A percentile compares a stretch with the other conserved stretches of the same genome.
These are phyloP conservation scores for Malbranchea zuffiana DNA, from an alignment of 2,329 filamentous ascomycete genomes.

Conservation along the genomic window DNA sequence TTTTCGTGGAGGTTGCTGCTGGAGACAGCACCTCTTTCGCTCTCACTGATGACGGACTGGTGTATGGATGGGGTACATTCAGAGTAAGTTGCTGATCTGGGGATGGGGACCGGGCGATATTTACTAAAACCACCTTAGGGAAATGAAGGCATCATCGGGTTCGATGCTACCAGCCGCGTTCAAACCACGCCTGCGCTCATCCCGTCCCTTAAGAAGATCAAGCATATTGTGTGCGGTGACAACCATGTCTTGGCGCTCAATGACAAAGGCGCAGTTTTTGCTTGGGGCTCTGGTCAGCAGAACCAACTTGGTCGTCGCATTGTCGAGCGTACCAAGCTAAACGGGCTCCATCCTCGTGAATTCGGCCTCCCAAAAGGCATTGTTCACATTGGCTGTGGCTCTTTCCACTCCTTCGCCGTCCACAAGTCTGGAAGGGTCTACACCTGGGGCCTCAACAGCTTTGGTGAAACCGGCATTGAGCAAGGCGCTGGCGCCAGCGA, in stretches of 20 bases:
- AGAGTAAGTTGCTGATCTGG: constrained; percentile 34
- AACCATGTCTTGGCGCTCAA: constrained; percentile 50
- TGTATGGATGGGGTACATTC: constrained; percentile 55
- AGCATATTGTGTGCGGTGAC: constrained; percentile 43
- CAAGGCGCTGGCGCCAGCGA: constrained; percentile 56
- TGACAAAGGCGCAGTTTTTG: constrained; percentile 47
- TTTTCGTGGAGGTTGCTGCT: constrained; percentile 48
- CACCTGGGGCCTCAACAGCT: constrained; percentile 80
- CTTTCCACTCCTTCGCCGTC: constrained; percentile 72
- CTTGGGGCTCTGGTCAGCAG: constrained; percentile 58
- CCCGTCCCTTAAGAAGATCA: constrained; percentile 44
- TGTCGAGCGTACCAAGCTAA: constrained; percentile 47
- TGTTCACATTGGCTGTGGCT: constrained; percentile 54
- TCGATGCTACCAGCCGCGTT: constrained; percentile 38
- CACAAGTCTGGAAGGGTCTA: constrained; percentile 59
- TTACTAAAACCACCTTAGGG: constrained; percentile 32
- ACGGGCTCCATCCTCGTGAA: constrained; percentile 46
- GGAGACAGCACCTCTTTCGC: constrained; percentile 51
- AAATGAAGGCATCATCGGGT: constrained; percentile 54
- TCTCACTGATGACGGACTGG: constrained; percentile 48
- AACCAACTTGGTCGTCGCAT: constrained; percentile 57
- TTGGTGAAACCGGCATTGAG: constrained; percentile 62
- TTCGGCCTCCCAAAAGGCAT: constrained; percentile 50
- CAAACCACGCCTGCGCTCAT: constrained; percentile 39
- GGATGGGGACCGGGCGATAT: constrained; percentile 8